Evolutionary conservation across 495 filamentous ascomycete species (phyloP), one percentile per base, ranked within the genome.

Genomic region (Annulohypoxylon moriforme): DNA sequence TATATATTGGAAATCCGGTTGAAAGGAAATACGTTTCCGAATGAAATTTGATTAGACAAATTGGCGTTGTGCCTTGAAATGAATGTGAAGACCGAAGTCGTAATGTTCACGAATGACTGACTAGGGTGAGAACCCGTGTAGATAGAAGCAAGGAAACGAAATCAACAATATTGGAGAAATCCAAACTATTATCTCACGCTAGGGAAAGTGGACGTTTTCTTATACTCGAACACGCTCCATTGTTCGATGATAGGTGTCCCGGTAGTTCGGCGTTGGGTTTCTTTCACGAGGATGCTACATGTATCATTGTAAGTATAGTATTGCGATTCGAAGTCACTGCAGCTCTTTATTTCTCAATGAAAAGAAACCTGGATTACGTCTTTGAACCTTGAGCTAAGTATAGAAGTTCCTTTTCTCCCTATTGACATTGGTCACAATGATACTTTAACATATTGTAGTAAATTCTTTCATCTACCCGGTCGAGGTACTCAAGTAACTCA

Each of bases 21-120:
- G 55, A 58, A 58, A 25, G 18, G 42, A 14, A 27, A 25, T 11
- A 27, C 13, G 18, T 38, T 25, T 38, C 33, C 25, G 36, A 25
- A 38, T 10, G 24, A 33, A 47, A 49, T 52, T 22, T 20, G 22
- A 27, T 52, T 40, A 36, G 7, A 53, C 10, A 31, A 44, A 38
- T 3, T n/a, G 47, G 63, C 63, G 31, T 8, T 46, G 10, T 64
- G 46, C 60, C 53, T 24, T 52, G 1, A 61, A 73, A 73, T 69
- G 71, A 73, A 31, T 65, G 50, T 62, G 36, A 59, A 61, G 60
- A 68, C 38, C 33, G 9, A 68, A 60, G 13, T 56, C 65, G 70
- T 57, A 57, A 36, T 73, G 47, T 61, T 57, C 65, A 73, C 65
- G 65, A 73, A 60, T 73, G 70, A 72, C 55, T 72, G 20, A 52